Percentiles rank a stretch among this genome's conserved stretches.
phyloP scores from a whole-genome alignment of 192 early-diverging fungal genomes.

The Anaeromyces robustus region DNA sequence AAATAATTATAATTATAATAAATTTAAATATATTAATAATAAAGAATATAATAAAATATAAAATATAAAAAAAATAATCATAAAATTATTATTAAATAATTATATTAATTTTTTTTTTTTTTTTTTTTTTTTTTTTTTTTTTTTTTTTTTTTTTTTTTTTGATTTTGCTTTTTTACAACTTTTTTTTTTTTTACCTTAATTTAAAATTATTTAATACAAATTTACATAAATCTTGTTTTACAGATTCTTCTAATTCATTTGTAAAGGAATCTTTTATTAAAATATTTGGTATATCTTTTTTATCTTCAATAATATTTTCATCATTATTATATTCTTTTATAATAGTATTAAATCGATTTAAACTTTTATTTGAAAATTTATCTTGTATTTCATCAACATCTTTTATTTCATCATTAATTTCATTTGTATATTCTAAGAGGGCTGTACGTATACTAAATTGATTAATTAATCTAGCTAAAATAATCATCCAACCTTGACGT shows the following conservation, averaged over 20 bases:
- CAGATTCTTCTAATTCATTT: background rate
- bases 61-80: no score
- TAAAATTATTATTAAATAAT: no score
- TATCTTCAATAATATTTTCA: background rate
- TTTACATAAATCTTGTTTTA: conserved; percentile 4
- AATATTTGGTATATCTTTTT: background rate
- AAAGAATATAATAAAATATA: no score
- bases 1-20: no score
- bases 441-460: background rate
- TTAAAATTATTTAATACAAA: conserved; percentile 45
- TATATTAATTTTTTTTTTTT: no score
- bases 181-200: conserved; percentile 17
- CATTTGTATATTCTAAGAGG: background rate
- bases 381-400: background rate
- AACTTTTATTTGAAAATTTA: background rate
- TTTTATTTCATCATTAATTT: background rate
- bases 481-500: background rate
- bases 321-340: background rate
- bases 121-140: no score
- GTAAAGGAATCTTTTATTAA: background rate
- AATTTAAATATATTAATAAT: no score
- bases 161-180: no score
- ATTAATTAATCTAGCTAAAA: background rate
- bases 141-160: no score
- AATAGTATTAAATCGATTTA: background rate